These are phyloP conservation scores for Gilbertella persicaria DNA, from an alignment of 371 early-diverging fungal genomes.

Conservation along the genomic window DNA sequence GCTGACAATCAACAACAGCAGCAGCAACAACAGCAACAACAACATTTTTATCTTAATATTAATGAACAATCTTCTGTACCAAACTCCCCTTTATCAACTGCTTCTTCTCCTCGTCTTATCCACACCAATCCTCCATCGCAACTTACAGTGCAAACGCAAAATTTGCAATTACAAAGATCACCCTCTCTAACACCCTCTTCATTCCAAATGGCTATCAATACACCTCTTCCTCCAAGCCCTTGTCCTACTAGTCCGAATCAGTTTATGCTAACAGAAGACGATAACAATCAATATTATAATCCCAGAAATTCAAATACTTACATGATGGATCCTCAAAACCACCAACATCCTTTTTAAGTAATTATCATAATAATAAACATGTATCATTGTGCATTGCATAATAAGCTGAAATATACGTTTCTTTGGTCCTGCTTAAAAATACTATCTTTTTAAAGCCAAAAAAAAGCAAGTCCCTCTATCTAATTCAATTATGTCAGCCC, in stretches of 20 bases:
- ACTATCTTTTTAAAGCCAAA: too few species aligned
- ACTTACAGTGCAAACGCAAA: constrained; percentile 27
- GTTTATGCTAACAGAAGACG: constrained; percentile 13
- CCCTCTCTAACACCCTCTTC: constrained; percentile 14
- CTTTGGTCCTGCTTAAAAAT: too few species aligned
- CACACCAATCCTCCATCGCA: constrained; percentile 8
- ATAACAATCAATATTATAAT: constrained; percentile 15
- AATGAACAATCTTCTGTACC: constrained; percentile 5
- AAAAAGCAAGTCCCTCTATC: too few species aligned
- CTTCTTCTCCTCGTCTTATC: constrained; percentile 5
- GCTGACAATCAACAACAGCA: constrained; percentile 24
- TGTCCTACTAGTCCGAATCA: constrained; percentile 14
- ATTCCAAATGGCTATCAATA: constrained; percentile 20
- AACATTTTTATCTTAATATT: constrained; percentile 14
- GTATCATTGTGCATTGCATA: too few species aligned
- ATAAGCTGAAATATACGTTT: not conserved
- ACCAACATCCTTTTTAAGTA: constrained; percentile 1
- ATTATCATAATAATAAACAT: too few species aligned
- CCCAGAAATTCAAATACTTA: constrained; percentile 22
- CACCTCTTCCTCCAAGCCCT: constrained; percentile 34
- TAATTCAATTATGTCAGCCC: too few species aligned
- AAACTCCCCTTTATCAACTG: constrained; percentile 10
- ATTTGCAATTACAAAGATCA: constrained; percentile 11
- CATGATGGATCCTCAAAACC: constrained; percentile 6
- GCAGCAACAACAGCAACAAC: constrained; percentile 17